Evolutionary conservation across 176 grass and related monocot species (phyloP).

Genomic region (Zea luxurians): DNA sequence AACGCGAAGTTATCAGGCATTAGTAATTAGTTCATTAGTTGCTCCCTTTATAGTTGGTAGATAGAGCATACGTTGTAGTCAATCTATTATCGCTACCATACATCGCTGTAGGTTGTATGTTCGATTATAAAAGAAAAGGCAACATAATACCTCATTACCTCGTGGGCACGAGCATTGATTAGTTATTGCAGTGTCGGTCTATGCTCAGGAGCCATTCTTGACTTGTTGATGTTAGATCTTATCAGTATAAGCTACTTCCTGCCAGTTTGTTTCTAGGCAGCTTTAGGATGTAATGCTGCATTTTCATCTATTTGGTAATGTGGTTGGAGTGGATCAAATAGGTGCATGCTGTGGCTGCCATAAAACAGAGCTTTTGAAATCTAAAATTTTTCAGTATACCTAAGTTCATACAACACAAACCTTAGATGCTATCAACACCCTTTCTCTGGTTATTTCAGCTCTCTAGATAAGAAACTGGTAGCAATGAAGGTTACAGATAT

Average conservation of each 20-base stretch:
- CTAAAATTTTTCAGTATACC: neutral
- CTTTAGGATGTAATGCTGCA: slow-evolving; percentile 5
- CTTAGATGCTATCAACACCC: neutral
- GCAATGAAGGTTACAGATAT: neutral
- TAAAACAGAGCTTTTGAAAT: neutral
- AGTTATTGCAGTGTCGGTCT: neutral
- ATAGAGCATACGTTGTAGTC: neutral
- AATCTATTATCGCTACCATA: neutral
- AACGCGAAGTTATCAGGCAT: neutral
- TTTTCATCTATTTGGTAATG: neutral
- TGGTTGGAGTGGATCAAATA: neutral
- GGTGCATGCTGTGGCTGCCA: neutral
- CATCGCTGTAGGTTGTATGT: neutral
- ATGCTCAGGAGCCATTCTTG: neutral
- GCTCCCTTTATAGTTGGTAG: slow-evolving; percentile 1
- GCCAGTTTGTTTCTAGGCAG: neutral
- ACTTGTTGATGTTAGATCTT: slow-evolving; percentile 1
- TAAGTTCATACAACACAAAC: neutral
- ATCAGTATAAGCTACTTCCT: neutral
- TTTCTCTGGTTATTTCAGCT: neutral
- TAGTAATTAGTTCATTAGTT: slow-evolving; percentile 4
- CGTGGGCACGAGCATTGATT: neutral
- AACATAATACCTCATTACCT: neutral
- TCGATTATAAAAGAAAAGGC: neutral
- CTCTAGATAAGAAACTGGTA: too few relatives aligned